phyloP scores from a whole-genome alignment of 352 stramenopile genomes.

The Phytophthora litchii region DNA sequence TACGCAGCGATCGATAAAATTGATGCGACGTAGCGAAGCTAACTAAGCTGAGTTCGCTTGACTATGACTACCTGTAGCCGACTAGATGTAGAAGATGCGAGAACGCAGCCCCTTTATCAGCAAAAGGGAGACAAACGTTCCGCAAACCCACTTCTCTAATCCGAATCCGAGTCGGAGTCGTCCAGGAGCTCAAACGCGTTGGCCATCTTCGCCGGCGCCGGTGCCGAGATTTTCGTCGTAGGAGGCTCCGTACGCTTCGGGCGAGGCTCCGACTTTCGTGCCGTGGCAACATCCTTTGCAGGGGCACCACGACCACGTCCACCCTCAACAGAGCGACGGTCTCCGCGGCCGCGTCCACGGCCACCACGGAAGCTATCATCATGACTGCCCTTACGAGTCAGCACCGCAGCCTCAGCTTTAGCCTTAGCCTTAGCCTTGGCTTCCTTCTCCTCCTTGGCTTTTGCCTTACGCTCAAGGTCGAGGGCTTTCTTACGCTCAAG shows the following conservation, averaged over 20 bases:
- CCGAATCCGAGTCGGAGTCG: conserved; percentile 80
- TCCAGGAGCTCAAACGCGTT: conserved; percentile 68
- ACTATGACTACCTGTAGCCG: conserved; percentile 32
- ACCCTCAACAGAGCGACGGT: conserved; percentile 32
- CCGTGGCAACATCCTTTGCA: conserved; percentile 33
- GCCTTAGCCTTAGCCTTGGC: conserved; percentile 16
- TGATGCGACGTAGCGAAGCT: conserved; percentile 30
- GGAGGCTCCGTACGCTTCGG: conserved; percentile 51
- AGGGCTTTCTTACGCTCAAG: conserved; percentile 67
- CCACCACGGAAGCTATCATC: conserved; percentile 40
- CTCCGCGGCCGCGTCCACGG: conserved; percentile 52
- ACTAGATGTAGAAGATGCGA: conserved; percentile 21
- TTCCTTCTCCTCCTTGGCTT: conserved; percentile 30
- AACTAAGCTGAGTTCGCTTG: conserved; percentile 29
- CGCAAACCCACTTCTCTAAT: conserved; percentile 31
- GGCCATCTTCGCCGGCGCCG: conserved; percentile 62
- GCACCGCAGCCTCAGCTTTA: conserved; percentile 21
- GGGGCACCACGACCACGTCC: conserved; percentile 33
- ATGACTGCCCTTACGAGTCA: conserved; percentile 17
- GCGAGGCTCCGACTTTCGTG: conserved; percentile 56
- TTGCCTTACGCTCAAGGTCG: conserved; percentile 1
- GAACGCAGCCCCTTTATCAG: conserved; percentile 13
- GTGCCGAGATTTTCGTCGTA: conserved; percentile 58
- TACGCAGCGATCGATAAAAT: conserved; percentile 36
- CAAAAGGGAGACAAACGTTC: conserved; percentile 18